phyloP scores from a whole-genome alignment of 306 rosid genomes.

The Casuarina glauca region DNA sequence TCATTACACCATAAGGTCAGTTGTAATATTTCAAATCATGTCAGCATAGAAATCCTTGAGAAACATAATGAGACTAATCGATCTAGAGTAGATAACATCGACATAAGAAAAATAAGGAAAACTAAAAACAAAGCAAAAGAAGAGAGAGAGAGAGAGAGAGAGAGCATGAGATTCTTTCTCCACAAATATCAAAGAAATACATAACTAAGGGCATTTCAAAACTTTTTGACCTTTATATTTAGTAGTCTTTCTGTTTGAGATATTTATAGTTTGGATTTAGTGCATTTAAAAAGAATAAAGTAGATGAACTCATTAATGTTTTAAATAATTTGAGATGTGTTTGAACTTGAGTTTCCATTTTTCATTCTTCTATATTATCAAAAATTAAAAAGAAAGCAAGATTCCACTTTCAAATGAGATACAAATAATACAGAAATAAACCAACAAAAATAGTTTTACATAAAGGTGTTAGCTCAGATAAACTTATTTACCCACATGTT shows the following conservation, averaged over 20 bases:
- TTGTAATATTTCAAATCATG: background rate
- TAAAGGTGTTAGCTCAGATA: background rate
- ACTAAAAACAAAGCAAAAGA: too few relatives aligned
- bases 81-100: background rate
- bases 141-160: background rate
- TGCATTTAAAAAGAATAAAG: background rate
- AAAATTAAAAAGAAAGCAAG: background rate
- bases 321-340: background rate
- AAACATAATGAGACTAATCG: background rate
- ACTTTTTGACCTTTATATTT: background rate
- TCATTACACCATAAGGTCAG: background rate
- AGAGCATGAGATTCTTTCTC: background rate
- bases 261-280: background rate
- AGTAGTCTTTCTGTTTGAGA: background rate
- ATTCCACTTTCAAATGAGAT: background rate
- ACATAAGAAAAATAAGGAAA: background rate
- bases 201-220: background rate
- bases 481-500: background rate
- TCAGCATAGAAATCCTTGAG: background rate
- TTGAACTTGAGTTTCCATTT: background rate
- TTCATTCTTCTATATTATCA: background rate
- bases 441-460: background rate
- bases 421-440: background rate
- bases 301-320: slow-evolving; percentile 12
- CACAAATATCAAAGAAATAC: background rate